These are phyloP conservation scores for Bigelowiella natans DNA, from an alignment of 78 protist species.

Conservation along the genomic window DNA sequence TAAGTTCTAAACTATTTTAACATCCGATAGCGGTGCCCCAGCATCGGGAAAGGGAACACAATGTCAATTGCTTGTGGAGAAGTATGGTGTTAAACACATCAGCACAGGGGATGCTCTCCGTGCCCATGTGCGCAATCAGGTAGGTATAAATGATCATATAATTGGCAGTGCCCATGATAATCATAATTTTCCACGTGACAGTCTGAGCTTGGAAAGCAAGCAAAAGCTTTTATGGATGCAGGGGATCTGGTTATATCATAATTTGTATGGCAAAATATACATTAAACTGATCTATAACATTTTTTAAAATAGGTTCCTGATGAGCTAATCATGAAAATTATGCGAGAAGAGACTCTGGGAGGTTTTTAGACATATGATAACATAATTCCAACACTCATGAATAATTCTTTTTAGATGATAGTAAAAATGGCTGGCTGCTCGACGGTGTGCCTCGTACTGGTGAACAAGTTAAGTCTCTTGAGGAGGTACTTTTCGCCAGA, in stretches of 20 bases:
- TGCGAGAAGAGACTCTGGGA: not conserved
- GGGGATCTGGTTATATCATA: slow-evolving; percentile 16
- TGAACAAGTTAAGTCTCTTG: too few species aligned
- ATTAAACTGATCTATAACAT: too few species aligned
- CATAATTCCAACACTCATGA: too few species aligned
- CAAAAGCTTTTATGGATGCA: not conserved
- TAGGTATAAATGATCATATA: too few species aligned
- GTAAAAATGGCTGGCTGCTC: not conserved
- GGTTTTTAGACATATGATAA: too few species aligned
- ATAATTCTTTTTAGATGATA: too few species aligned
- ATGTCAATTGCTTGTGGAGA: not conserved
- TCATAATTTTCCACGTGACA: not conserved
- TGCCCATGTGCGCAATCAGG: not conserved
- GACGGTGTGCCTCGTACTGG: not conserved
- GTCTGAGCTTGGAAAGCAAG: slow-evolving; percentile 13
- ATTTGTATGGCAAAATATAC: too few species aligned
- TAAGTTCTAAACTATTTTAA: too few species aligned
- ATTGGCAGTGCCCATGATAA: not conserved
- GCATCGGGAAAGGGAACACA: slow-evolving; percentile 32
- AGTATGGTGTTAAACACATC: slow-evolving; percentile 25
- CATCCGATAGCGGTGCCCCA: not conserved
- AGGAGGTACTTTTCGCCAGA: too few species aligned
- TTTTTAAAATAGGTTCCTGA: too few species aligned
- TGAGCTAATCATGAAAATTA: not conserved
- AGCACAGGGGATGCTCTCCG: slow-evolving; percentile 26